Evolutionary conservation across 768 basidiomycete genomes (phyloP), one percentile per base, ranked within the genome.

Genomic region (Lactarius pseudohatsudake): DNA sequence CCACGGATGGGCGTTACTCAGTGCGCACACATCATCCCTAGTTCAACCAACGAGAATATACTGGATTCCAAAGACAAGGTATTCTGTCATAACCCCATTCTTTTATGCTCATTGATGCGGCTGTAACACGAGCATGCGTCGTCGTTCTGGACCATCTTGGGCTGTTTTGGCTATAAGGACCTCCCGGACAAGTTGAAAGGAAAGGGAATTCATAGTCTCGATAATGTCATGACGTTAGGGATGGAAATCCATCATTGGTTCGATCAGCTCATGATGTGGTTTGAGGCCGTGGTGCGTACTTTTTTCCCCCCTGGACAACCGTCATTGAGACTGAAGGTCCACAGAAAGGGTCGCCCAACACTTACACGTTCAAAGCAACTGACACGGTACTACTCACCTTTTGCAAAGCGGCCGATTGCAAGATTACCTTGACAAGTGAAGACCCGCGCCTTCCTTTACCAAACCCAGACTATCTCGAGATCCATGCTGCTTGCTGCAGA

Each of bases 371-470:
- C 20, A 45, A n/a, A 20, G 20, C 41, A 43, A 18, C 41, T 22
- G 18, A 11, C 10, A 0, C 3, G 8, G 1, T 8, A 7, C 0
- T 3, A 0, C 45, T 47, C 2, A 1, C 1, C 45, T 0, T 10
- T 11, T 47, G 45, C 45, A 47, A 22, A 47, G n/a, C n/a, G 4
- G 18, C 3, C 10, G n/a, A 47, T 47, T 3, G n/a, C 8, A 22
- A 5, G 45, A 47, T 47, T 5, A 22, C 45, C 43, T 47, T 47
- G 10, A n/a, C n/a, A 4, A 47, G 45, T 47, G 45, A 0, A 6
- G n/a, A n/a, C 45, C 9, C 10, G 8, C 10, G 16, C 9, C n/a
- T 47, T n/a, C 43, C n/a, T 11, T 47, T n/a, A 22, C 45, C 45
- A 47, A 47, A 47, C 45, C 45, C 45, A 2, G n/a, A 9, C 9